phyloP scores from a whole-genome alignment of 1,284 basidiomycete species.

The Leccinum solheimii region DNA sequence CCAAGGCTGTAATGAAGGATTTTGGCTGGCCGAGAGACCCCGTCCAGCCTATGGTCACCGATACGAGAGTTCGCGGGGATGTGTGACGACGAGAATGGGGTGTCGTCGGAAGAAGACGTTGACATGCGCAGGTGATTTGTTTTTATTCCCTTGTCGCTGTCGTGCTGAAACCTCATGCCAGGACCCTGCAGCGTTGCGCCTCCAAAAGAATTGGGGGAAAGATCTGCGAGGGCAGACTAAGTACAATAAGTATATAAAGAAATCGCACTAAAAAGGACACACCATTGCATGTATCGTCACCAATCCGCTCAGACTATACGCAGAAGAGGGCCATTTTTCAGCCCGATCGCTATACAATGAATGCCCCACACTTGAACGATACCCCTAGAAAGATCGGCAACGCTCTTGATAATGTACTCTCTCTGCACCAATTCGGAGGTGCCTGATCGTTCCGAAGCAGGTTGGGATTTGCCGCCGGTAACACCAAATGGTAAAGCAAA shows the following conservation, averaged over 20 bases:
- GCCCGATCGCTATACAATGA: constrained; percentile 65
- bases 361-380: constrained; percentile 72
- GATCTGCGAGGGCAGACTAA: constrained; percentile 42
- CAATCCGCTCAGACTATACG: constrained; percentile 60
- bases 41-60: constrained; percentile 46
- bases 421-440: constrained; percentile 60
- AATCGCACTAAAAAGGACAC: constrained; percentile 23
- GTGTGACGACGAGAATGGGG: constrained; percentile 11
- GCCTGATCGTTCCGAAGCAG: constrained; percentile 60
- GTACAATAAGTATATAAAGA: background rate
- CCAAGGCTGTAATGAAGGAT: constrained; percentile 62
- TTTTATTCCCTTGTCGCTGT: constrained; percentile 8
- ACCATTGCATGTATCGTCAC: constrained; percentile 57
- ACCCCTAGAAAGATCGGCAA: constrained; percentile 45
- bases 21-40: constrained; percentile 62
- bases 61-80: constrained; percentile 3
- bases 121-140: constrained; percentile 19
- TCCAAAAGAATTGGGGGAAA: constrained; percentile 22
- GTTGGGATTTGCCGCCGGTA: constrained; percentile 55
- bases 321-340: constrained; percentile 70
- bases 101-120: constrained; percentile 4
- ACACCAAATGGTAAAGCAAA: constrained; percentile 72
- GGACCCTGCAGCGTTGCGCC: constrained; percentile 24
- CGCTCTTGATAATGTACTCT: constrained; percentile 61
- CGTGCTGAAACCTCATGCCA: constrained; percentile 29